Evolutionary conservation across 116 monocot genomes (phyloP), one percentile per base, ranked within the genome.

Genomic region (Dioscorea cayenensis): DNA sequence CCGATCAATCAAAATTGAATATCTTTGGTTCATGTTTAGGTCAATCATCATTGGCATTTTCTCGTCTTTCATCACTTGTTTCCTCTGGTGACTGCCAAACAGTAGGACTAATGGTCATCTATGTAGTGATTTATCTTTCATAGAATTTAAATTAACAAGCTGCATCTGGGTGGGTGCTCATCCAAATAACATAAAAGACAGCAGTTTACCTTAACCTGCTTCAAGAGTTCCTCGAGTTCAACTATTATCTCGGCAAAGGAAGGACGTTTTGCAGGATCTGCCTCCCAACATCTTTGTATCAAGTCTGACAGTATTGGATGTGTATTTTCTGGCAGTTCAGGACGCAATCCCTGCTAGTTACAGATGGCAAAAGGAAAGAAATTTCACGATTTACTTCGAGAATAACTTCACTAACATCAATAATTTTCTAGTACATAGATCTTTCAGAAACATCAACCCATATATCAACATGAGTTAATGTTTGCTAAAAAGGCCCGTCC

Each of bases 261-360:
- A 60, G 85, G 82, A 2, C 89, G 70, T 68, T 68, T 32, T 17
- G 64, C 23, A 58, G 89, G 85, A 80, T 36, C 55, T 21, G 51
- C 80, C 25, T 82, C 79, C 89, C 89, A 89, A 36, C 89, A 89
- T 73, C 82, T 82, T 50, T 77, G 71, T 75, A 89, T 89, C 61
- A 89, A 84, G 14, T 77, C 75, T 32, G 68, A 17, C 28, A 92
- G 60, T 50, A 61, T 65, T 49, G 92, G 88, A 62, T 92, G 85
- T 29, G 67, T 64, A 51, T 80, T 71, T 5, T 78, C 72, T 14
- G 81, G 83, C 48, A 79, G 65, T 51, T 72, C 77, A 11, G 91
- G 91, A 48, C 97, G 90, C 66, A 84, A 60, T 9, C 97, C 97
- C 97, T 97, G 65, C 21, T 62, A 75, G 66, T 51, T 16, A 12